Base-by-base conservation (phyloP, 2,329 filamentous ascomycete genomes). In the Monosporascus sp. region DNA sequence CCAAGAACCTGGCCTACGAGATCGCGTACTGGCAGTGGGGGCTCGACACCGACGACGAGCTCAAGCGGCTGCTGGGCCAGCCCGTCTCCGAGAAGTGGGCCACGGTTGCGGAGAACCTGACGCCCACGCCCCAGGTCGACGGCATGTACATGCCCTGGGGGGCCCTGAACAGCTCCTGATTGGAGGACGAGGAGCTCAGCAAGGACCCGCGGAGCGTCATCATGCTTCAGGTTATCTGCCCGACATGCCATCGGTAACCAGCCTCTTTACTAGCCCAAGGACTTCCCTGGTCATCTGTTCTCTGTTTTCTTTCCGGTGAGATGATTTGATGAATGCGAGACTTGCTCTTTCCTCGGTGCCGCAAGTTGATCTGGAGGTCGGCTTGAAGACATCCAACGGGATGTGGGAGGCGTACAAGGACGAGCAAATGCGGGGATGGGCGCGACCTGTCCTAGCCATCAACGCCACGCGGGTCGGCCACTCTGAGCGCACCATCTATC, bases 131-230 rank as follows among this genome's bases (percentile, higher is more conserved):
- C 18, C 39, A 43, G 8, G 17, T 22, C 20, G 39, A 24, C n/a
- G 39, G 18, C 39, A 43, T 43, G 39, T 43, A 43, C 14, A 20
- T 20, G 3, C 52, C 52, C 20, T 54, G 52, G 49, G 39, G 24
- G 39, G 39, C 7, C 17, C 39, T 43, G 8, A 43, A 43, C 3
- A 20, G 39, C 8, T 43, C n/a, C 9, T 22, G 39, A 18, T 43
- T 18, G 18, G 39, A 41, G 17, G 38, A 22, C 18, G 7, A n/a
- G 39, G 24, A 11, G 5, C 39, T 43, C n/a, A 43, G n/a, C 8
- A 11, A n/a, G 7, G 39, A n/a, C 17, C 18, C 39, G 3, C 38
- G 18, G 15, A 41, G 18, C 18, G 38, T 18, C 5, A 18, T 1
- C 15, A 18, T 22, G n/a, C 18, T 41, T 1, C 18, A 41, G 18